phyloP scores from a whole-genome alignment of 2,329 filamentous ascomycete genomes.

The Colletotrichum ledebouriae region DNA sequence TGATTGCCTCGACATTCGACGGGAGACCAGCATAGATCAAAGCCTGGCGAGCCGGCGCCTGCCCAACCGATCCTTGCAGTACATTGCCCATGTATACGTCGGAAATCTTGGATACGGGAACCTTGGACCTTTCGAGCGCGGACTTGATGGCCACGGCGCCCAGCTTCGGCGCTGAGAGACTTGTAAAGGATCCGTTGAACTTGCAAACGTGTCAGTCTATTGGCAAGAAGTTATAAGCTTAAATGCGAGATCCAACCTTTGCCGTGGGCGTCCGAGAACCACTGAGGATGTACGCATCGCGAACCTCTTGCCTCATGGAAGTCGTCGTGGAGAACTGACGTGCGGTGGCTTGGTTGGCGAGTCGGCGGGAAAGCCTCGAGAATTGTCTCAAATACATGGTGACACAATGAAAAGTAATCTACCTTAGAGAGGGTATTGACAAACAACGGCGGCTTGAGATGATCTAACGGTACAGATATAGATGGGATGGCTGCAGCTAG shows the following conservation, averaged over 20 bases:
- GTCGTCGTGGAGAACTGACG: constrained; percentile 63
- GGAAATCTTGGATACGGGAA: constrained; percentile 84
- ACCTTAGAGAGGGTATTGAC: constrained; percentile 12
- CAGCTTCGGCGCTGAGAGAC: constrained; percentile 86
- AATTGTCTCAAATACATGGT: constrained; percentile 52
- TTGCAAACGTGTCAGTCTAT: constrained; percentile 53
- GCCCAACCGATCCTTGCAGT: constrained; percentile 84
- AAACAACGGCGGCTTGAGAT: constrained; percentile 22
- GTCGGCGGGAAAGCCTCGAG: constrained; percentile 51
- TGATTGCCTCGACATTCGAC: constrained; percentile 85
- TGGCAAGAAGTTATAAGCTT: background rate
- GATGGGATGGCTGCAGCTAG: constrained; percentile 25
- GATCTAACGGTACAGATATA: constrained; percentile 26
- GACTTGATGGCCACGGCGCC: constrained; percentile 93
- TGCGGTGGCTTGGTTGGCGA: constrained; percentile 56
- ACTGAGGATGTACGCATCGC: constrained; percentile 94
- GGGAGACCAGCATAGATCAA: constrained; percentile 88
- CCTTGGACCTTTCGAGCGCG: constrained; percentile 85
- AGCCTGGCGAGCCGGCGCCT: constrained; percentile 93
- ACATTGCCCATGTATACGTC: constrained; percentile 99
- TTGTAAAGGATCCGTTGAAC: constrained; percentile 95
- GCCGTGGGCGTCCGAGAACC: constrained; percentile 90
- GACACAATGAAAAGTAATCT: constrained; percentile 29
- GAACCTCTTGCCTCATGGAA: constrained; percentile 74
- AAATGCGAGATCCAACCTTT: constrained; percentile 70